Conservation (phyloP, 345 rosid genomes). For the Dimocarpus longan region DNA sequence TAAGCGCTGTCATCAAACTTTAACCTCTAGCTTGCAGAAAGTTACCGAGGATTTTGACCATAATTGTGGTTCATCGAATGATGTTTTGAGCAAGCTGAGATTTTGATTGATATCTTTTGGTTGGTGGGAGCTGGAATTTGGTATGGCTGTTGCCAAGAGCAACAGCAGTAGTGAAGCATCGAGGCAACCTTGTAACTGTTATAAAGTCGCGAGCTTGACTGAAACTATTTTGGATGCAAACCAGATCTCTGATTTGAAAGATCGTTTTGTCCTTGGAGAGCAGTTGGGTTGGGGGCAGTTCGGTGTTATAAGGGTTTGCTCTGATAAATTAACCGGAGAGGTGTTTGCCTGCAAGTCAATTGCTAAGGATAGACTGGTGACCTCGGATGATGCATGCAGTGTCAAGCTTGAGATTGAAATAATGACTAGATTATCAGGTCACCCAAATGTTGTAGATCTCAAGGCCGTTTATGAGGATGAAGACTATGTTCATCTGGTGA, state of each 20-base stretch:
- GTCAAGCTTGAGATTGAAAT: conserved; percentile 75
- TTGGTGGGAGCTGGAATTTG: conserved; percentile 28
- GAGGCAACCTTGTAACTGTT: conserved; percentile 45
- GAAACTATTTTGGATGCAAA: conserved; percentile 52
- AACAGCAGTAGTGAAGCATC: conserved; percentile 38
- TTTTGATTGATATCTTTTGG: conserved; percentile 14
- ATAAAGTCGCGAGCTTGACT: conserved; percentile 39
- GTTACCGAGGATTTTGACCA: conserved; percentile 25
- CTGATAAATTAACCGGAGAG: conserved; percentile 63
- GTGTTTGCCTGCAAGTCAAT: conserved; percentile 65
- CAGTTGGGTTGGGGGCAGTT: conserved; percentile 78
- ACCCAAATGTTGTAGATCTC: conserved; percentile 69
- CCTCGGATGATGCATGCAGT: conserved; percentile 52
- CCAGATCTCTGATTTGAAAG: conserved; percentile 51
- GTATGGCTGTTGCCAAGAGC: conserved; percentile 58
- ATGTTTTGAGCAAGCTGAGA: conserved; percentile 7
- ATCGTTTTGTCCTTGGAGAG: conserved; percentile 50
- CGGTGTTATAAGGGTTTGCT: conserved; percentile 65
- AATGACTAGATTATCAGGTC: conserved; percentile 71
- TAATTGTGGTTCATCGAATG: conserved; percentile 19
- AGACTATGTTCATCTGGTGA: conserved; percentile 60
- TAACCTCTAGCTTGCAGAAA: conserved; percentile 20
- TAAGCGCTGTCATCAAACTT: conserved; percentile 15
- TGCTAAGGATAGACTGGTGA: conserved; percentile 61
- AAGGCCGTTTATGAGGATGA: conserved; percentile 76